Evolutionary conservation across 495 filamentous ascomycete genomes (phyloP).

Genomic region (Neurospora sublineolata): DNA sequence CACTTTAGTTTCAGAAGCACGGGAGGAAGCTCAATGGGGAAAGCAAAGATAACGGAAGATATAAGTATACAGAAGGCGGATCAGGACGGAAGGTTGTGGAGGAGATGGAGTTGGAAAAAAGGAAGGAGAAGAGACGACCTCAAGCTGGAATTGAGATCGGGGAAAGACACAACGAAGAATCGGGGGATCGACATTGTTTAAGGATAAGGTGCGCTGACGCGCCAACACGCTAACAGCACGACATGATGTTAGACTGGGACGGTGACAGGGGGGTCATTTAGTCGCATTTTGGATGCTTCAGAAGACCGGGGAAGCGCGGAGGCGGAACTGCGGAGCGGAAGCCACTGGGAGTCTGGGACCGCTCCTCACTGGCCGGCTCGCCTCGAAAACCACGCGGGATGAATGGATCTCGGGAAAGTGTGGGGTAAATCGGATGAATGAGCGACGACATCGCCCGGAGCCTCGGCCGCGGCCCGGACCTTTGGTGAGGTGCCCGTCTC

Average conservation of each 20-base stretch:
- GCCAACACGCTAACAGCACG: neutral
- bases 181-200: neutral
- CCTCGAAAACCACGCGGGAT: neutral
- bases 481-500: neutral
- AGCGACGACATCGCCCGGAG: neutral
- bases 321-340: neutral
- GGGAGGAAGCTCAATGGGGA: neutral
- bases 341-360: neutral
- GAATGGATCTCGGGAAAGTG: conserved; percentile 3
- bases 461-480: neutral
- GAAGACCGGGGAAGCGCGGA: neutral
- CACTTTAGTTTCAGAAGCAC: neutral
- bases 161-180: neutral
- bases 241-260: neutral
- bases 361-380: neutral
- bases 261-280: neutral
- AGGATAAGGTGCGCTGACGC: neutral
- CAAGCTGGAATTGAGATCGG: neutral
- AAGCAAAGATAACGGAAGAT: neutral
- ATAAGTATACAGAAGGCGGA: neutral
- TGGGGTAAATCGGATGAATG: conserved; percentile 1
- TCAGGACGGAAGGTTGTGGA: neutral
- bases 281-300: neutral
- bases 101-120: neutral
- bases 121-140: neutral